These are phyloP conservation scores for Cronartium quercuum DNA, from an alignment of 1,284 basidiomycete species.

Conservation along the genomic window DNA sequence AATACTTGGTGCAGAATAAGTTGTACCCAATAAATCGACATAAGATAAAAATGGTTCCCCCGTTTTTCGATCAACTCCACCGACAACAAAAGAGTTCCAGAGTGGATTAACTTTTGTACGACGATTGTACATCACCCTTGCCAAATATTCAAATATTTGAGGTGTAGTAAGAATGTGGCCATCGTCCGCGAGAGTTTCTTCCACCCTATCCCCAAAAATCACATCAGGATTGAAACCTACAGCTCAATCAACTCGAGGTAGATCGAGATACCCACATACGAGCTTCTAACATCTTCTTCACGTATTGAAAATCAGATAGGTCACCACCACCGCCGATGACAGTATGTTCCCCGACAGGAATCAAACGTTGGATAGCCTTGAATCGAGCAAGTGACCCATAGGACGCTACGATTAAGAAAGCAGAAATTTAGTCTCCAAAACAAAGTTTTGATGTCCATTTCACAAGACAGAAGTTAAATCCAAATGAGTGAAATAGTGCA, in stretches of 20 bases:
- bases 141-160: constrained; percentile 89
- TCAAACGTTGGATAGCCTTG: constrained; percentile 85
- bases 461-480: neutral
- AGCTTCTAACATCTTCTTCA: constrained; percentile 70
- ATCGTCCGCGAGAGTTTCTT: constrained; percentile 74
- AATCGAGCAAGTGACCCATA: constrained; percentile 96
- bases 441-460: neutral
- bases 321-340: constrained; percentile 89
- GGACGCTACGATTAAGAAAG: constrained; percentile 60
- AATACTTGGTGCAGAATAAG: constrained; percentile 86
- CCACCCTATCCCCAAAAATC: constrained; percentile 53
- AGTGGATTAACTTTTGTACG: constrained; percentile 84
- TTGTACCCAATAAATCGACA: constrained; percentile 94
- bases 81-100: constrained; percentile 92
- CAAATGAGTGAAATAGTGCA: neutral
- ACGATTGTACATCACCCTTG: constrained; percentile 82
- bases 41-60: constrained; percentile 71
- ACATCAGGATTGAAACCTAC: neutral
- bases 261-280: constrained; percentile 53
- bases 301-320: constrained; percentile 95
- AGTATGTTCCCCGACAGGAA: constrained; percentile 73
- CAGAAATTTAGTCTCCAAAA: neutral
- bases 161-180: constrained; percentile 76
- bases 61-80: constrained; percentile 78
- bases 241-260: neutral